These are phyloP conservation scores for Cichorium intybus DNA, from an alignment of 140 eudicot species.

Conservation along the genomic window DNA sequence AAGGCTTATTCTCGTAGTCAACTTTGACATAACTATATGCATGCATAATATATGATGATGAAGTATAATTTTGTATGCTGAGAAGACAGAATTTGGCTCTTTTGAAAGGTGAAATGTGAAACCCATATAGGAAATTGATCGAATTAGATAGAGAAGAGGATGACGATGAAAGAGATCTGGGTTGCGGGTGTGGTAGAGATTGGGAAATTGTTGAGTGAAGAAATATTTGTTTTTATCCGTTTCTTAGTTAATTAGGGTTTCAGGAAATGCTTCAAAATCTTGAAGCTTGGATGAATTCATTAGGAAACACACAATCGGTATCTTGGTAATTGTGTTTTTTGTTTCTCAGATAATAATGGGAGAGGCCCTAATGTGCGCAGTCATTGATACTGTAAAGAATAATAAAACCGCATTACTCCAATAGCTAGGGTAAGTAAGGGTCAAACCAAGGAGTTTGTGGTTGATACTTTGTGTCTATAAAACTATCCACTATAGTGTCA, in stretches of 20 bases:
- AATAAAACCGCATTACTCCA: too few relatives aligned
- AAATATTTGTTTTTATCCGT: constrained; percentile 33
- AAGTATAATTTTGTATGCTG: constrained; percentile 12
- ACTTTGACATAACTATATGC: constrained; percentile 42
- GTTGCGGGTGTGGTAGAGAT: constrained; percentile 36
- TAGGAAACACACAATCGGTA: constrained; percentile 11
- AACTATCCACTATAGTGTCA: too few relatives aligned
- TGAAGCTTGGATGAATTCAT: constrained; percentile 15
- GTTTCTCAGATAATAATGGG: constrained; percentile 11
- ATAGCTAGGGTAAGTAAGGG: too few relatives aligned
- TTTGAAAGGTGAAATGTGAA: constrained; percentile 30
- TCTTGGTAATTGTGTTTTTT: constrained; percentile 23
- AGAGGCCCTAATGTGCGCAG: too few relatives aligned
- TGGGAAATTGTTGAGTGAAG: constrained; percentile 60
- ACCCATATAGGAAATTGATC: constrained; percentile 43
- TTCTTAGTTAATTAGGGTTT: constrained; percentile 24
- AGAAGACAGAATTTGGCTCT: constrained; percentile 13
- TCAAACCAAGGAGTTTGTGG: too few relatives aligned
- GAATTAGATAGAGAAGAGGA: constrained; percentile 28
- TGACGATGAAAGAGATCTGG: neutral
- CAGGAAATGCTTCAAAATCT: neutral
- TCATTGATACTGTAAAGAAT: too few relatives aligned
- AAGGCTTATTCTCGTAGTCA: constrained; percentile 54
- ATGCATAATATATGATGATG: constrained; percentile 34
- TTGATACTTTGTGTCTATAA: too few relatives aligned